Evolutionary conservation across 1,139 yeast species (phyloP), one percentile per base, ranked within the genome.

Genomic region (Saccharomycopsis crataegensis): DNA sequence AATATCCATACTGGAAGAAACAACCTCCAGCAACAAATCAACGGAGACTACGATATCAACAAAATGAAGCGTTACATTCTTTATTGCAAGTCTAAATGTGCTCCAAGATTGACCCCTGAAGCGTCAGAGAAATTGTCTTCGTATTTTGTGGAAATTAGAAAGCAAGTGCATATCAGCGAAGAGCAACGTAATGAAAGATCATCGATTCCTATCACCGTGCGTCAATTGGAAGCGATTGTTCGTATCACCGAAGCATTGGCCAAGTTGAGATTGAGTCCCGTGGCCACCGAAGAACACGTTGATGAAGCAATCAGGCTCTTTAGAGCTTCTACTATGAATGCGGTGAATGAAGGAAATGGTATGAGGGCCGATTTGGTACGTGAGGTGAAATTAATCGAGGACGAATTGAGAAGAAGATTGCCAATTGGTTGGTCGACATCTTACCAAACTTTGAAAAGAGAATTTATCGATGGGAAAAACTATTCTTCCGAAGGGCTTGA

Each of bases 351-450:
- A 68, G 95, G 90, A 55, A 82, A 83, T 45, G 76, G 74, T 28
- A 67, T 72, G 64, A 69, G 78, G 56, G 65, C 76, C 54, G 78
- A 79, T 60, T 68, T 86, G 59, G 76, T 78, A 55, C 78, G 79
- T 41, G 94, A 90, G 65, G 89, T 91, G 50, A 79, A 81, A 61
- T 77, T 76, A 63, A 89, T 93, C 51, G 97, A 91, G 65, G 82
- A 79, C 48, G 96, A 89, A 67, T 78, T 93, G 60, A 83, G 90
- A 68, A 81, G 95, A 69, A 81, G 99, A 66, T 75, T 93, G 61
- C 98, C 99, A 6, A 86, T 94, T 61, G 99, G 99, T 12, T 93
- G 96, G 94, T 87, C 96, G 37, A 90, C 98, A 1, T 85, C 94
- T 31, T 88, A 88, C 67, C 82, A 80, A 61, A 89, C 96, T 1